These are phyloP conservation scores for Pestalotiopsis sp. DNA, from an alignment of 2,329 filamentous ascomycete genomes.

Conservation along the genomic window DNA sequence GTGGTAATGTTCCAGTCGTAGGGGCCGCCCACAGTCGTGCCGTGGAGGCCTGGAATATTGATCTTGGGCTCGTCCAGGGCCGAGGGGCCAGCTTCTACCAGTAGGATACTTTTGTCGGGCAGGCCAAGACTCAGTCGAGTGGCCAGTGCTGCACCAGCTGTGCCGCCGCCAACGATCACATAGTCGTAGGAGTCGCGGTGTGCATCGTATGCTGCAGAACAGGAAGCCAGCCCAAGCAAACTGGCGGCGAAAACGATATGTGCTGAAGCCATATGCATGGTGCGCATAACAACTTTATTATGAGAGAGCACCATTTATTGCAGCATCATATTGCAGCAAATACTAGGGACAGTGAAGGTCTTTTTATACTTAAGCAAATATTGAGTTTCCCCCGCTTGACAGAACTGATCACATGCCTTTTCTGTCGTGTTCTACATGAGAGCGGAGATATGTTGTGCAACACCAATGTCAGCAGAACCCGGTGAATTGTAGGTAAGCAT, in stretches of 20 bases:
- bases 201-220: neutral
- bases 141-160: constrained; percentile 1
- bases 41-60: constrained; percentile 29
- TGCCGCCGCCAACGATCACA: constrained; percentile 8
- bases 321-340: neutral
- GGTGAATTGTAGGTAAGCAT: too few relatives aligned
- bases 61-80: constrained; percentile 25
- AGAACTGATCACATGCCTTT: too few relatives aligned
- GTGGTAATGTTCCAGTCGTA: constrained; percentile 44
- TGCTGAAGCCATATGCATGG: neutral
- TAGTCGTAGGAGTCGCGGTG: neutral
- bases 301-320: too few relatives aligned
- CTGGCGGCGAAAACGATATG: neutral
- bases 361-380: too few relatives aligned
- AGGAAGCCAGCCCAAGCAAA: neutral
- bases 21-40: constrained; percentile 21
- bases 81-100: constrained; percentile 32
- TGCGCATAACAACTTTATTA: neutral
- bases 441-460: too few relatives aligned
- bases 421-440: too few relatives aligned
- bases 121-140: constrained; percentile 5
- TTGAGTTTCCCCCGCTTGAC: too few relatives aligned
- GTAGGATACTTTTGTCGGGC: constrained; percentile 20
- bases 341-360: too few relatives aligned
- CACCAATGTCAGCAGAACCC: too few relatives aligned